phyloP scores from a whole-genome alignment of 2,329 filamentous ascomycete genomes.

The Penicillium sp. region DNA sequence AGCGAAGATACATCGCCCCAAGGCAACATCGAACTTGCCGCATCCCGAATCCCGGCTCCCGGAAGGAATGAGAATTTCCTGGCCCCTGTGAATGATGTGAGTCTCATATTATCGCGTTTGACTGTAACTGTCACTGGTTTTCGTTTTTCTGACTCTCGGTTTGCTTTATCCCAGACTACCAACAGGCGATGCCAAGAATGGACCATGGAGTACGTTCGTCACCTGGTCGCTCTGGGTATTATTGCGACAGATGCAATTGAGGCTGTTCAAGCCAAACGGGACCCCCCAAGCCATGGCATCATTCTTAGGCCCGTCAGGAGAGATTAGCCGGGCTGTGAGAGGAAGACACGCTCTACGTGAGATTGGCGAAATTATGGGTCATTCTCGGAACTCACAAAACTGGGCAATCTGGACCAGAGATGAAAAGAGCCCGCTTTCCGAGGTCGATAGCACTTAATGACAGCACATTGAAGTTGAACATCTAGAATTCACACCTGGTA shows the following conservation, averaged over 20 bases:
- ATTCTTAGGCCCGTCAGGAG: slow-evolving; percentile 13
- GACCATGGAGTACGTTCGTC: slow-evolving; percentile 35
- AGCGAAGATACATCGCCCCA: slow-evolving; percentile 22
- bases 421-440: too few relatives aligned
- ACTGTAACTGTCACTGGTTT: too few relatives aligned
- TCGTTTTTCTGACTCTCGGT: too few relatives aligned
- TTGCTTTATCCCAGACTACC: slow-evolving; percentile 9
- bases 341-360: too few relatives aligned
- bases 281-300: slow-evolving; percentile 33
- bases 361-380: too few relatives aligned
- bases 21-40: slow-evolving; percentile 30
- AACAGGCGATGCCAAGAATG: slow-evolving; percentile 38
- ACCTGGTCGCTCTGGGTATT: slow-evolving; percentile 23
- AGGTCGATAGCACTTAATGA: too few relatives aligned
- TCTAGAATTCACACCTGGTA: too few relatives aligned
- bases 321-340: not conserved
- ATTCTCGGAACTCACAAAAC: too few relatives aligned
- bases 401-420: too few relatives aligned
- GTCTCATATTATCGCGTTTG: too few relatives aligned
- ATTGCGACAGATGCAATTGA: slow-evolving; percentile 25
- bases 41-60: slow-evolving; percentile 30
- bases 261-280: slow-evolving; percentile 32
- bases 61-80: slow-evolving; percentile 35
- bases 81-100: slow-evolving; percentile 34
- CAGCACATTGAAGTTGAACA: too few relatives aligned